A percentile compares a stretch with the other conserved stretches of the same genome.
phyloP scores from a whole-genome alignment of 2,329 filamentous ascomycete species.

The Colletotrichum destructivum region DNA sequence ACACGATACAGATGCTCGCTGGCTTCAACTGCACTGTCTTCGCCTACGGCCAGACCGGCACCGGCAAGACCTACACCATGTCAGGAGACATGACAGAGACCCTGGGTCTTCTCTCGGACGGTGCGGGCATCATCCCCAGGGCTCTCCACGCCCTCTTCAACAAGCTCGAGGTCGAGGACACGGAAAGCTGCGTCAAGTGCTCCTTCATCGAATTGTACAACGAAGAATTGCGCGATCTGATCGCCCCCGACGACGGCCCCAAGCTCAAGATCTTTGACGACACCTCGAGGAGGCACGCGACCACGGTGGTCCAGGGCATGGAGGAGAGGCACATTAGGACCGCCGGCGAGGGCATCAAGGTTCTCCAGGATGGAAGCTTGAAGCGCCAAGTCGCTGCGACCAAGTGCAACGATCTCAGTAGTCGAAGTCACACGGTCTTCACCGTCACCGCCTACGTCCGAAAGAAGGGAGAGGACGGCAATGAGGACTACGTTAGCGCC shows the following conservation, averaged over 20 bases:
- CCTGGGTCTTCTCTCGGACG: conserved; percentile 87
- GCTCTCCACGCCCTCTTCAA: conserved; percentile 89
- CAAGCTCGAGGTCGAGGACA: conserved; percentile 83
- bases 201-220: conserved; percentile 99
- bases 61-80: conserved; percentile 99
- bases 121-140: conserved; percentile 94
- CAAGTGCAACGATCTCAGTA: conserved; percentile 99
- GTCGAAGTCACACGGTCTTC: conserved; percentile 96
- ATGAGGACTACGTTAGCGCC: conserved; percentile 90
- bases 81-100: conserved; percentile 96
- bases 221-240: conserved; percentile 92
- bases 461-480: conserved; percentile 83
- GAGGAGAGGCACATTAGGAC: conserved; percentile 94
- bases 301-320: conserved; percentile 96
- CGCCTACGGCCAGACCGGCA: conserved; percentile 97
- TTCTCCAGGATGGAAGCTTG: conserved; percentile 90
- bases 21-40: conserved; percentile 99
- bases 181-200: conserved; percentile 93
- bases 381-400: conserved; percentile 98
- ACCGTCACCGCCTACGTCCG: conserved; percentile 95
- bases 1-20: conserved; percentile 79
- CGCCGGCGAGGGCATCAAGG: conserved; percentile 87
- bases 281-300: conserved; percentile 84
- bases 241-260: conserved; percentile 83
- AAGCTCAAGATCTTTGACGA: conserved; percentile 98